These are phyloP conservation scores for Globisporangium echinulatum DNA, from an alignment of 352 stramenopile species.

Conservation along the genomic window DNA sequence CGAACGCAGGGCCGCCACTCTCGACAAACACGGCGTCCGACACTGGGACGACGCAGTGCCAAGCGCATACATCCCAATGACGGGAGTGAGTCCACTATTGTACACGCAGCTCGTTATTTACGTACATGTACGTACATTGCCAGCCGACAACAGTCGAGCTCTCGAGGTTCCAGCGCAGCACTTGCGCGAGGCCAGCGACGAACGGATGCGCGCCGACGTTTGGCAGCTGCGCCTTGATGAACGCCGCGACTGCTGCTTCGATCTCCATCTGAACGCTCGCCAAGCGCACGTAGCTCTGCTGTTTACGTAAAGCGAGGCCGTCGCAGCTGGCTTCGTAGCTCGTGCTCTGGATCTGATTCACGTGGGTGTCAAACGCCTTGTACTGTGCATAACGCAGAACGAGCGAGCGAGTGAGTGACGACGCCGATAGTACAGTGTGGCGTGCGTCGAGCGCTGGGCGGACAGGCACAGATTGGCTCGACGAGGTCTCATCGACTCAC, in stretches of 20 bases:
- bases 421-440: neutral
- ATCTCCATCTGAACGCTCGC: slow-evolving; percentile 27
- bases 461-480: neutral
- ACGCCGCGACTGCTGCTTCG: slow-evolving; percentile 31
- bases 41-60: slow-evolving; percentile 20
- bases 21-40: slow-evolving; percentile 71
- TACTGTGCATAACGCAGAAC: slow-evolving; percentile 24
- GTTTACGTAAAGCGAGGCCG: slow-evolving; percentile 28
- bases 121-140: slow-evolving; percentile 33
- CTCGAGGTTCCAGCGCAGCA: slow-evolving; percentile 56
- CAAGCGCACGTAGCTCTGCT: slow-evolving; percentile 40
- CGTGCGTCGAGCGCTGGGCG: no score
- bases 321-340: slow-evolving; percentile 39
- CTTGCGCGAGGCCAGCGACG: slow-evolving; percentile 41
- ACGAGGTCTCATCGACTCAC: neutral
- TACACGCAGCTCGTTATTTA: no score
- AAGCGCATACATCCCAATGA: no score
- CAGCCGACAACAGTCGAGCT: slow-evolving; percentile 61
- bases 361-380: slow-evolving; percentile 35
- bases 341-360: slow-evolving; percentile 36
- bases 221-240: slow-evolving; percentile 32
- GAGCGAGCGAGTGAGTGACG: neutral
- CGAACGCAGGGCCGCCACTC: slow-evolving; percentile 50
- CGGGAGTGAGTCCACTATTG: no score
- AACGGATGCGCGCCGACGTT: slow-evolving; percentile 71